Evolutionary conservation across 768 basidiomycete species (phyloP), one percentile per base, ranked within the genome.

Genomic region (Boletus barrowsii): DNA sequence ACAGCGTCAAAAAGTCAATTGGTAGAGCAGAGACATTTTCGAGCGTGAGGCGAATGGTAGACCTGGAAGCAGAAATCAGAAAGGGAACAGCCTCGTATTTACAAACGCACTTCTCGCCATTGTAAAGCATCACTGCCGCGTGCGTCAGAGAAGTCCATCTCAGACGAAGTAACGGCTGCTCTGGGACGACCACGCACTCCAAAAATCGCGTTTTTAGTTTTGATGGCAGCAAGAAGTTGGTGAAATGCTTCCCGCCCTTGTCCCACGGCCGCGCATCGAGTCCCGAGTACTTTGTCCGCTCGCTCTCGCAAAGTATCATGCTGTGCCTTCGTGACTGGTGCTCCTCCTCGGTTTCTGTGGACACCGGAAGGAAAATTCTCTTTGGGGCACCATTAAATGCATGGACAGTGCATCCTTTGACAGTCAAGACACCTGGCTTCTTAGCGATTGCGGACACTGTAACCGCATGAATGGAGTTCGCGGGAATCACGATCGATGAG

Each of bases 101-200:
- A 35, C 15, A 5, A 7, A 73, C 84, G 55, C 58, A 93, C 95
- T 74, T 85, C 75, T 99, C 97, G 33, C 97, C 97, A 45, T 96
- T 83, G 65, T 96, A 98, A 47, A 98, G 75, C 92, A 97, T 96
- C 24, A 98, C 75, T 0, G 95, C 93, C 1, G 93, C 93, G 61
- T 97, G 93, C 1, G 90, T 95, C 20, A 97, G 73, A n/a, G 90
- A 92, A 15, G 88, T 90, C 65, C 90, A 77, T 51, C 90, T 80
- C 67, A 99, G 87, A 57, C 92, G 83, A 51, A 98, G 74, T 32
- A 94, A 70, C 10, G 97, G 97, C 64, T 94, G 91, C 62, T 92
- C 87, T 2, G 88, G 86, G 18, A 96, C 83, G 18, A 98, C 91
- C 36, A 79, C 76, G 69, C 88, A 95, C 64, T 94, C 84, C 63